Evolutionary conservation across 495 filamentous ascomycete species (phyloP).

Genomic region (Daldinia decipiens): DNA sequence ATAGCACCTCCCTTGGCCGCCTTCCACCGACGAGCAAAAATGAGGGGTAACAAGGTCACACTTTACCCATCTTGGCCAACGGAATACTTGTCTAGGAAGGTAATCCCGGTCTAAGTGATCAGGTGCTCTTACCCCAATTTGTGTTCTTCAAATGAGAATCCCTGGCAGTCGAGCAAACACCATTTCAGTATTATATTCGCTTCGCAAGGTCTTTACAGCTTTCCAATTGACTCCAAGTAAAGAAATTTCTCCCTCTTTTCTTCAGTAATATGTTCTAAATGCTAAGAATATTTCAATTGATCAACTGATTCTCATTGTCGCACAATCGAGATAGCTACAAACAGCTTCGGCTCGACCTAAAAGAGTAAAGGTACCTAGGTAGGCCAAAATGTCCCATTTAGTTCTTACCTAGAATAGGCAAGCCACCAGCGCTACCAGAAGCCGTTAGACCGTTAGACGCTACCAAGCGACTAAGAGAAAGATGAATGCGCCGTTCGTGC

Average conservation of each 20-base stretch:
- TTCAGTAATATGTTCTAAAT: conserved; percentile 9
- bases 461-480: conserved; percentile 1
- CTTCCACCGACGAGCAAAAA: conserved; percentile 36
- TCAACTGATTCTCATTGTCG: background rate
- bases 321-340: conserved; percentile 1
- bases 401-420: conserved; percentile 21
- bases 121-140: conserved; percentile 44
- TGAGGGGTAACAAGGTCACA: conserved; percentile 43
- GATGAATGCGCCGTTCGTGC: conserved; percentile 20
- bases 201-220: conserved; percentile 37
- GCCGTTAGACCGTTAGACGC: background rate
- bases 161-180: conserved; percentile 27
- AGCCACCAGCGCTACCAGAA: conserved; percentile 8
- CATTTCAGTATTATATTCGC: conserved; percentile 23
- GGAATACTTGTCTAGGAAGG: conserved; percentile 42
- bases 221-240: conserved; percentile 26
- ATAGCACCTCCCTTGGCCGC: conserved; percentile 28
- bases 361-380: conserved; percentile 6
- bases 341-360: conserved; percentile 22
- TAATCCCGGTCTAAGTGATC: conserved; percentile 38
- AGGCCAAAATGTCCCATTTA: conserved; percentile 5
- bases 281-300: conserved; percentile 22
- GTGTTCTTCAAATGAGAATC: conserved; percentile 40
- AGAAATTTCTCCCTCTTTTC: background rate
- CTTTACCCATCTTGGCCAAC: conserved; percentile 37